phyloP scores from a whole-genome alignment of 495 filamentous ascomycete species.

The Penicillium lagena region DNA sequence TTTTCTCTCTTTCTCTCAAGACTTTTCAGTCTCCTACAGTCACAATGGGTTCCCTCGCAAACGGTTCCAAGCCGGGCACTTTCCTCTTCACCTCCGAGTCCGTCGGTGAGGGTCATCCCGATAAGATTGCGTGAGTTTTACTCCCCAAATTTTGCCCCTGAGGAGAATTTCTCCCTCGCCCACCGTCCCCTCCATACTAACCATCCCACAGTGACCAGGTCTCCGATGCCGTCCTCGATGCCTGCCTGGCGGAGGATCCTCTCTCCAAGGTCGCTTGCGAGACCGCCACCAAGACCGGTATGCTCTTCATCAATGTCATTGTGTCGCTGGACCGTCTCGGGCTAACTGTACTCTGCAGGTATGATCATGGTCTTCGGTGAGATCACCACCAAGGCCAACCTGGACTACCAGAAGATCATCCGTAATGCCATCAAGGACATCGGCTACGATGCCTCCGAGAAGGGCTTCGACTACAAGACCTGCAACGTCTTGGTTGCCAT shows the following conservation, averaged over 20 bases:
- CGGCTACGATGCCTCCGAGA: slow-evolving; percentile 91
- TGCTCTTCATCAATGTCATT: slow-evolving; percentile 4
- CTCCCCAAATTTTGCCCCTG: slow-evolving; percentile 5
- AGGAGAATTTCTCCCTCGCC: neutral
- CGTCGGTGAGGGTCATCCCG: slow-evolving; percentile 94
- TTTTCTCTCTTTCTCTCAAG: slow-evolving; percentile 4
- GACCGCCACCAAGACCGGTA: slow-evolving; percentile 96
- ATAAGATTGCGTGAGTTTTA: slow-evolving; percentile 78
- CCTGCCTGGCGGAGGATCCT: slow-evolving; percentile 87
- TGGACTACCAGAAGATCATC: slow-evolving; percentile 98
- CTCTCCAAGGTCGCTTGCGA: slow-evolving; percentile 98
- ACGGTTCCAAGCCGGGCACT: slow-evolving; percentile 57
- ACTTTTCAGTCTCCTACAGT: slow-evolving; percentile 15
- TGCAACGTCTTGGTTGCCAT: slow-evolving; percentile 98
- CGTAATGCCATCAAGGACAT: slow-evolving; percentile 96
- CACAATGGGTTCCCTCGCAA: slow-evolving; percentile 56
- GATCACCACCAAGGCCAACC: slow-evolving; percentile 89
- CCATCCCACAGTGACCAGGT: slow-evolving; percentile 70
- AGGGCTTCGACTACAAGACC: slow-evolving; percentile 99
- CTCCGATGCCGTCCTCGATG: slow-evolving; percentile 97
- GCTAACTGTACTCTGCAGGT: slow-evolving; percentile 33
- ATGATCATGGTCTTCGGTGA: slow-evolving; percentile 99
- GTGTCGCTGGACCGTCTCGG: neutral
- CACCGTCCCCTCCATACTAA: slow-evolving; percentile 6
- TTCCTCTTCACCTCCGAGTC: slow-evolving; percentile 99